A percentile compares a stretch with the other conserved stretches of the same genome.
Evolutionary conservation across 2,329 filamentous ascomycete species (phyloP).

Genomic region (Hymenoscyphus occultus): DNA sequence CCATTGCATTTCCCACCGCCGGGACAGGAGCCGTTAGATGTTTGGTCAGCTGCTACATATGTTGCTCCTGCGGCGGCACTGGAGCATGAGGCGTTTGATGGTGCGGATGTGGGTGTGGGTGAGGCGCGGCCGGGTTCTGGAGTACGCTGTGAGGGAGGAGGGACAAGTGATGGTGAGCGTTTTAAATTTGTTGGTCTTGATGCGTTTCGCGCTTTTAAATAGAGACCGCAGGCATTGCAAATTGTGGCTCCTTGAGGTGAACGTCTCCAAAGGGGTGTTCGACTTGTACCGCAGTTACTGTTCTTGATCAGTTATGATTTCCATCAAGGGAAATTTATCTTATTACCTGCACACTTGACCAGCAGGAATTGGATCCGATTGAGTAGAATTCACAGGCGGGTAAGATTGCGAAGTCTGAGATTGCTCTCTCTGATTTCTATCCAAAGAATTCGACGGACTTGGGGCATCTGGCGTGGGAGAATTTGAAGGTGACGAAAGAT

Average conservation of each 20-base stretch:
- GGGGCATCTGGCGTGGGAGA: constrained; percentile 19
- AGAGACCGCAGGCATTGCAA: constrained; percentile 95
- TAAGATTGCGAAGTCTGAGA: constrained; percentile 20
- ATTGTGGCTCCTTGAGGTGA: constrained; percentile 92
- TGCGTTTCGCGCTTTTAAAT: constrained; percentile 89
- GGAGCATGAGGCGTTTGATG: constrained; percentile 35
- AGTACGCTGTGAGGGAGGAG: constrained; percentile 26
- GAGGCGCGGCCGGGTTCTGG: constrained; percentile 26
- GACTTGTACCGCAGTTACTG: constrained; percentile 93
- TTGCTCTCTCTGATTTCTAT: constrained; percentile 24
- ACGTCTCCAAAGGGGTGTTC: constrained; percentile 90
- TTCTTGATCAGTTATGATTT: constrained; percentile 20
- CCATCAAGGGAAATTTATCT: neutral
- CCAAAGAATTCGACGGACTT: constrained; percentile 21
- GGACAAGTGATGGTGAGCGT: constrained; percentile 58
- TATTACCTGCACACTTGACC: constrained; percentile 72
- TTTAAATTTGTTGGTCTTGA: constrained; percentile 88
- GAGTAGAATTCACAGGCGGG: constrained; percentile 8
- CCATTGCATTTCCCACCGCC: constrained; percentile 95
- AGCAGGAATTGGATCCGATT: constrained; percentile 38
- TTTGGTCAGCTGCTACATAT: constrained; percentile 75
- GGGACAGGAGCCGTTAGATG: constrained; percentile 81
- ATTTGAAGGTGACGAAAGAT: constrained; percentile 22
- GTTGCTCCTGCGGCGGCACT: constrained; percentile 52
- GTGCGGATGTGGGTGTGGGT: constrained; percentile 20